Base-by-base conservation (phyloP, 1,139 yeast genomes). In the Yamadazyma trypodendri region DNA sequence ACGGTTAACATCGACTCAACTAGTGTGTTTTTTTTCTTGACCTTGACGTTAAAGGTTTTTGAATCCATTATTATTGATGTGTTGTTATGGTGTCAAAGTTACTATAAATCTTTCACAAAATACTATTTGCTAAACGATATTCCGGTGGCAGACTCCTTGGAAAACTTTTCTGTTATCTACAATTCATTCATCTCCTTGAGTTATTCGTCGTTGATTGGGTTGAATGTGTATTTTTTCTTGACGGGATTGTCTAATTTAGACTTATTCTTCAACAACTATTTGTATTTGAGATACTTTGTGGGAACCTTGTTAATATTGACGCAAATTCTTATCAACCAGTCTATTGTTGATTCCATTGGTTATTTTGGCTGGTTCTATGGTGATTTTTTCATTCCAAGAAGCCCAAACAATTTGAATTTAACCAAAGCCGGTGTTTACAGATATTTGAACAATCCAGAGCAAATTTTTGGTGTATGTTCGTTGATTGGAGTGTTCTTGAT, bases 361-460 rank as follows among this genome's bases (percentile, higher is more conserved):
- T 85, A 84, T 46, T 85, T 83, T 58, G 95, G 95, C 12, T 86
- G 95, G 95, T 86, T 85, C 54, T 86, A 84, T 56, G 95, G 96
- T 41, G 96, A 86, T 57, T 86, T 86, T 61, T 86, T 86, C 58
- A 69, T 84, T 48, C 82, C 86, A 24, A 65, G 59, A 37, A 60
- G 66, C 10, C 65, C 61, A 38, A 62, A 67, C 11, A 52, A 54
- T 18, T 50, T 54, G 34, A 54, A 58, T 15, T 68, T 87, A 48
- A 81, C 92, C 1, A 84, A 84, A 48, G 86, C 88, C 23, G 96
- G 96, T 38, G 87, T 86, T 36, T 87, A 86, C 58, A 77, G 95
- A 50, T 86, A 85, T 57, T 70, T 86, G 55, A 87, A 86, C 56
- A 85, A 86, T 54, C 96, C 96, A 6, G 95, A 86, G 57, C 84